These are phyloP conservation scores for Opeltia flavorubescens DNA, from an alignment of 495 filamentous ascomycete genomes.

Conservation along the genomic window DNA sequence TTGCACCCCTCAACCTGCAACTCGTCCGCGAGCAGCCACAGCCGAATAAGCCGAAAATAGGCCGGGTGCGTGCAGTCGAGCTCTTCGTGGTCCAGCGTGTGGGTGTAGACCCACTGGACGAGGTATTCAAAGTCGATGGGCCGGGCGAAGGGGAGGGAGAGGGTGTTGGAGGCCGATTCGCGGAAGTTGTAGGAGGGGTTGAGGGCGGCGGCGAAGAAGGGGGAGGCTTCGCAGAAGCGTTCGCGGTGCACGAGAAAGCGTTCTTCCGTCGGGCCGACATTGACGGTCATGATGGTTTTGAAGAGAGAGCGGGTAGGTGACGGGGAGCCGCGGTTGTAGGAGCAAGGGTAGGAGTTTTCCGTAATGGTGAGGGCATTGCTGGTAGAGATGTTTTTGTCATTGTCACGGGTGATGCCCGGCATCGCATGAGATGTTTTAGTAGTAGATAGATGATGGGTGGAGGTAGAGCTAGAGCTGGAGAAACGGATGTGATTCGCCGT, in stretches of 20 bases:
- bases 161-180: slow-evolving; percentile 24
- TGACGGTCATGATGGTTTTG: slow-evolving; percentile 19
- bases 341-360: not conserved
- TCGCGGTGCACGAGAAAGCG: slow-evolving; percentile 28
- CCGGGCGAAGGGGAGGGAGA: slow-evolving; percentile 25
- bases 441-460: not conserved
- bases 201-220: slow-evolving; percentile 36
- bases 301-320: slow-evolving; percentile 9
- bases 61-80: slow-evolving; percentile 16
- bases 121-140: slow-evolving; percentile 28
- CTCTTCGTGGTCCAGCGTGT: slow-evolving; percentile 16
- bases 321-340: not conserved
- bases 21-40: slow-evolving; percentile 31
- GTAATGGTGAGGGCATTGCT: slow-evolving; percentile 3
- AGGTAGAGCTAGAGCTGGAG: not conserved
- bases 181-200: slow-evolving; percentile 25
- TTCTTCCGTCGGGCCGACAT: slow-evolving; percentile 18
- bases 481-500: too few relatives aligned
- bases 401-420: not conserved
- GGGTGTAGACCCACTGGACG: slow-evolving; percentile 32
- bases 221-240: slow-evolving; percentile 26
- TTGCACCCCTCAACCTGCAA: slow-evolving; percentile 23
- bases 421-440: not conserved
- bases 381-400: not conserved
- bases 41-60: slow-evolving; percentile 31